Conservation (phyloP, 2,329 filamentous ascomycete genomes). For the Ciborinia camelliae region DNA sequence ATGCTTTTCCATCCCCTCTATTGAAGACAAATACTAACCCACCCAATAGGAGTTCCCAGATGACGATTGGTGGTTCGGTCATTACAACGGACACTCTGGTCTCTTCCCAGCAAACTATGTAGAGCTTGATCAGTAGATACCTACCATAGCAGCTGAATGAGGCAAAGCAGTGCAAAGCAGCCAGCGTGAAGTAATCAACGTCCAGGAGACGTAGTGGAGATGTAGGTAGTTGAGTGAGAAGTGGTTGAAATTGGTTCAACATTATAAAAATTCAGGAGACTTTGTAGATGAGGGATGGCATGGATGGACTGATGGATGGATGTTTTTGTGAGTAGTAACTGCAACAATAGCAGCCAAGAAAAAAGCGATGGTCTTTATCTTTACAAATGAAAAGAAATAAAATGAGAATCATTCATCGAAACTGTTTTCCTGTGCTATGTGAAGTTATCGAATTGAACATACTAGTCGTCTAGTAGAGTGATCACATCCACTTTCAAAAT, state of each 20-base stretch:
- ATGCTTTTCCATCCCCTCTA: neutral
- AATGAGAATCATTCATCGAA: neutral
- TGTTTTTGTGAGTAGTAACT: neutral
- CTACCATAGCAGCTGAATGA: neutral
- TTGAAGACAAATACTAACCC: constrained; percentile 20
- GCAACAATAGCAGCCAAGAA: neutral
- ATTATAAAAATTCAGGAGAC: constrained; percentile 7
- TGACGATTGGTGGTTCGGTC: constrained; percentile 92
- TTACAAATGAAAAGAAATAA: neutral
- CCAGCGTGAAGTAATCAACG: neutral
- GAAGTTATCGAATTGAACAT: neutral
- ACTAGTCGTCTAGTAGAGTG: too few relatives aligned
- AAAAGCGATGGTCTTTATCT: constrained; percentile 4
- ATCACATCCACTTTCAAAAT: too few relatives aligned
- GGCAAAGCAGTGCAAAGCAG: neutral
- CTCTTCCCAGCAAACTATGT: constrained; percentile 80
- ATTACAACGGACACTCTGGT: constrained; percentile 73
- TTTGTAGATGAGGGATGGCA: constrained; percentile 10
- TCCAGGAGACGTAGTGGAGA: neutral
- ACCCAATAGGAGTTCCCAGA: constrained; percentile 81
- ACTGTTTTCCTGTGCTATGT: neutral
- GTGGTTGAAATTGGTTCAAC: neutral
- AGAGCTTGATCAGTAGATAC: constrained; percentile 44
- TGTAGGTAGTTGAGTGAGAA: neutral
- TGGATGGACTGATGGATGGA: neutral